These are phyloP conservation scores for Celoporthe dispersa DNA, from an alignment of 2,329 filamentous ascomycete genomes.

Conservation along the genomic window DNA sequence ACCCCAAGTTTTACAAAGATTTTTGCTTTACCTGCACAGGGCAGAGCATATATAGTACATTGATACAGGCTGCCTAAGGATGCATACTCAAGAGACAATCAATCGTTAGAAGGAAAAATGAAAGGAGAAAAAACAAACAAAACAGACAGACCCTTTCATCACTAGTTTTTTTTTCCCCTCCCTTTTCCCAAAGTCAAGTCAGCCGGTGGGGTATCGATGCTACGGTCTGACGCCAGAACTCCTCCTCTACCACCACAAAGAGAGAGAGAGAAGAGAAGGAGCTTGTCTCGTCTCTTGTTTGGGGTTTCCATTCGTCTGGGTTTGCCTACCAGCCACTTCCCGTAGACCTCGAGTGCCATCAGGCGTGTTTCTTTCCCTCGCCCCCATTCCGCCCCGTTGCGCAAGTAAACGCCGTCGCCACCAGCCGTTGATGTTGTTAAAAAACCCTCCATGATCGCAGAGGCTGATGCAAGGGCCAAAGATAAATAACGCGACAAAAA, in stretches of 20 bases:
- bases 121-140: neutral
- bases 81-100: conserved; percentile 15
- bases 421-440: conserved; percentile 2
- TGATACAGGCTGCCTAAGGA: conserved; percentile 23
- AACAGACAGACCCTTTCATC: neutral
- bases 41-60: conserved; percentile 24
- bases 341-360: neutral
- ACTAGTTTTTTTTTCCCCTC: neutral
- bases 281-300: neutral
- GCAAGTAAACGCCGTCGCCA: conserved; percentile 1
- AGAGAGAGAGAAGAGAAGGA: neutral
- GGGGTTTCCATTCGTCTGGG: neutral
- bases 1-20: neutral
- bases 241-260: conserved; percentile 15
- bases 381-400: neutral
- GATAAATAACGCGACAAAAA: conserved; percentile 9
- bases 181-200: conserved; percentile 13
- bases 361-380: neutral
- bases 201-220: conserved; percentile 25
- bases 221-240: conserved; percentile 22
- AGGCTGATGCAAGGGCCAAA: conserved; percentile 6
- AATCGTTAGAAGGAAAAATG: neutral
- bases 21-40: neutral
- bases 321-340: conserved; percentile 2
- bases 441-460: neutral